These are phyloP conservation scores for Lineolata rhizophorae DNA, from an alignment of 495 filamentous ascomycete genomes.

Conservation along the genomic window DNA sequence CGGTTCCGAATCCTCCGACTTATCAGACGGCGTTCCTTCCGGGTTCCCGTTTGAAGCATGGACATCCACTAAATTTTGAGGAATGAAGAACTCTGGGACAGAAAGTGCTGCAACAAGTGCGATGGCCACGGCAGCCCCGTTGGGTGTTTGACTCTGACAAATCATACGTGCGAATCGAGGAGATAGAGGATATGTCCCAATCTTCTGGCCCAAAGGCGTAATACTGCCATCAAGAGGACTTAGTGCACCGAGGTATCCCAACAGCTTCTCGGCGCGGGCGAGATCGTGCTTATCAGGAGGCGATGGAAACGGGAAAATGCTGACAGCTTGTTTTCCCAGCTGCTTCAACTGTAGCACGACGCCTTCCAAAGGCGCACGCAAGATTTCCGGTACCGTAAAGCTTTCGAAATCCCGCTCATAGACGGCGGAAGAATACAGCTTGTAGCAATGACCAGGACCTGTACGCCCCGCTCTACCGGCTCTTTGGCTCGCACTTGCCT, in stretches of 20 bases:
- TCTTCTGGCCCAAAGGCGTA: conserved; percentile 51
- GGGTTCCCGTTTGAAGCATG: conserved; percentile 1
- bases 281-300: conserved; percentile 64
- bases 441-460: conserved; percentile 87
- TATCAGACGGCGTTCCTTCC: conserved; percentile 21
- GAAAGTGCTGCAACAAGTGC: conserved; percentile 77
- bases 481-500: conserved; percentile 83
- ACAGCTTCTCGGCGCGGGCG: conserved; percentile 64
- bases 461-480: conserved; percentile 90
- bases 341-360: conserved; percentile 89
- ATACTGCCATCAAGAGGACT: conserved; percentile 47
- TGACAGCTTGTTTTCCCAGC: conserved; percentile 78
- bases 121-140: conserved; percentile 67
- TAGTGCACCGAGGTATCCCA: conserved; percentile 32
- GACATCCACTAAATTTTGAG: conserved; percentile 54
- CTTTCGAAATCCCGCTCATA: conserved; percentile 81
- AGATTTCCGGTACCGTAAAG: conserved; percentile 70
- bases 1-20: conserved; percentile 39
- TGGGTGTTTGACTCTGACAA: conserved; percentile 62
- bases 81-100: conserved; percentile 71
- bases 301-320: conserved; percentile 96
- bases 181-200: conserved; percentile 73
- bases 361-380: conserved; percentile 78
- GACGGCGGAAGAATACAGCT: conserved; percentile 80
- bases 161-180: conserved; percentile 85